Evolutionary conservation across 2,329 filamentous ascomycete genomes (phyloP), one percentile per base, ranked within the genome.

Genomic region (Colletotrichum sansevieriae): DNA sequence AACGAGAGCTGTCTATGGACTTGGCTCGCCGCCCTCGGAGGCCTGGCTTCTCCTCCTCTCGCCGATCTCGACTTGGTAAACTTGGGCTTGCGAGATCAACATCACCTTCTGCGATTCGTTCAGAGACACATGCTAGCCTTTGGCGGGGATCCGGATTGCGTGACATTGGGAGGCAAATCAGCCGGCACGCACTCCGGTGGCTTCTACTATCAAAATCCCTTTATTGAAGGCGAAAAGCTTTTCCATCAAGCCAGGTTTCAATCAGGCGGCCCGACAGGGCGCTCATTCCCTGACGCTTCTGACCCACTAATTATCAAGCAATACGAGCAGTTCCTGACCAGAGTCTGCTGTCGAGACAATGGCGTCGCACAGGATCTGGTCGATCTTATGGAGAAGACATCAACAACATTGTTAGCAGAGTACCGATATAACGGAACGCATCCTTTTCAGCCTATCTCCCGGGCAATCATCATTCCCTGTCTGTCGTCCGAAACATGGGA

Each of bases 61-160:
- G 79, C 82, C 35, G 76, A 78, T 0, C 73, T 74, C 2, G 77
- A 76, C 0, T 60, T 82, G 18, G 64, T 86, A 9, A 90, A 90
- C 22, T 83, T 84, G 1, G 87, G 87, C 0, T 75, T 89, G 0
- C 77, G 85, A 3, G 87, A 89, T 66, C 85, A 88, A 71, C 79
- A 82, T 13, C 82, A 83, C 4, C 82, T 84, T 2, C 74, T 90
- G 2, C 74, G 83, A 71, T 89, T 87, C 80, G 83, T 89, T 0
- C 82, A 87, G 56, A 79, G 78, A 9, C 76, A 89, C 67, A 86
- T 89, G 59, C 71, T 75, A 2, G 74, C 79, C 2, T 89, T 90
- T 61, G 86, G 87, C 0, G 87, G 87, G 3, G 83, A 89, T 60
- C 80, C 81, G 0, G 71, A 74, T 1, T 80, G 83, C 7, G 84